phyloP scores from a whole-genome alignment of 2,329 filamentous ascomycete genomes.

The Geosmithia putterillii region DNA sequence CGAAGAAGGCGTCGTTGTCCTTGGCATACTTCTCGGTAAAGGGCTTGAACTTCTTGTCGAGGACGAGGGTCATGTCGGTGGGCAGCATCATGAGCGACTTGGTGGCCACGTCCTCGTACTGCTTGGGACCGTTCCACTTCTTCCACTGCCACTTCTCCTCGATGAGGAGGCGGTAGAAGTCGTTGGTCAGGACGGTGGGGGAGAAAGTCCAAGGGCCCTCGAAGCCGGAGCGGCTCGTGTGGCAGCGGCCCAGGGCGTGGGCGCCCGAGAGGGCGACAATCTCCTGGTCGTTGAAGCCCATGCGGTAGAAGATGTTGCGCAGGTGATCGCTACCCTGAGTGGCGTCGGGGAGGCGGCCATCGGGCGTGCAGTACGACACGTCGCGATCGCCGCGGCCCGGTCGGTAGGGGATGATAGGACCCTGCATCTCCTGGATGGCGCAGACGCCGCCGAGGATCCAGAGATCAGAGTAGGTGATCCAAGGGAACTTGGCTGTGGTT shows the following conservation, averaged over 20 bases:
- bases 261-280: constrained; percentile 84
- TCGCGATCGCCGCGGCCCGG: constrained; percentile 77
- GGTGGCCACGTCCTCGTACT: constrained; percentile 79
- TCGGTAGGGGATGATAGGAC: constrained; percentile 76
- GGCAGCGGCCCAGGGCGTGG: constrained; percentile 81
- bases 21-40: constrained; percentile 81
- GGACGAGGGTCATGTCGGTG: constrained; percentile 73
- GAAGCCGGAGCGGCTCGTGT: constrained; percentile 78
- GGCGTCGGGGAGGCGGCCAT: constrained; percentile 76
- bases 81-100: constrained; percentile 97
- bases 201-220: constrained; percentile 88
- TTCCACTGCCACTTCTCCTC: constrained; percentile 87
- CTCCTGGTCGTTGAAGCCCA: constrained; percentile 96
- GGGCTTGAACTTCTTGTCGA: constrained; percentile 77
- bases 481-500: constrained; percentile 57
- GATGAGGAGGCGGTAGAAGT: constrained; percentile 80
- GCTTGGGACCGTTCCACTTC: constrained; percentile 77
- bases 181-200: constrained; percentile 84
- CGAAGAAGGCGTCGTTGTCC: constrained; percentile 86
- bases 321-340: constrained; percentile 69
- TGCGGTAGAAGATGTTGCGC: constrained; percentile 84
- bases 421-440: constrained; percentile 91
- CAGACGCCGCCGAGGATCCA: constrained; percentile 84
- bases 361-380: constrained; percentile 75
- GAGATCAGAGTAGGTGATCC: constrained; percentile 93